These are phyloP conservation scores for Juglanconis oblonga DNA, from an alignment of 2,329 filamentous ascomycete species.

Conservation along the genomic window DNA sequence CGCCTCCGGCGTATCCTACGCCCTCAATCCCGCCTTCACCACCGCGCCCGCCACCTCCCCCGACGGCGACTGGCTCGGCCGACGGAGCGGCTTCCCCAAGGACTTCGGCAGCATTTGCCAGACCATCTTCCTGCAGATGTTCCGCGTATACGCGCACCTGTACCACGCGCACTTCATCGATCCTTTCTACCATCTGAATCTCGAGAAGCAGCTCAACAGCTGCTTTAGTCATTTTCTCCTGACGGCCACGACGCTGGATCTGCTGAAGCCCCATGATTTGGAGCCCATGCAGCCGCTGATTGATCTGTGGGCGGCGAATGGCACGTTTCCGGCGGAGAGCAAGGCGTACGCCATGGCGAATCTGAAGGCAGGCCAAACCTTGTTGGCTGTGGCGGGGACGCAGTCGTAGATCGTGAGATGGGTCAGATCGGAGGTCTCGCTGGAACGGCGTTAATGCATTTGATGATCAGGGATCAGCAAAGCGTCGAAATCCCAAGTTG, in stretches of 20 bases:
- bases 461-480: too few relatives aligned
- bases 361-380: conserved; percentile 41
- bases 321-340: conserved; percentile 66
- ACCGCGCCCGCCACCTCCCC: conserved; percentile 38
- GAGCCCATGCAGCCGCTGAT: conserved; percentile 82
- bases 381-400: conserved; percentile 29
- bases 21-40: conserved; percentile 47
- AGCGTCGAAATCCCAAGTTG: too few relatives aligned
- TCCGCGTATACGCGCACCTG: conserved; percentile 84
- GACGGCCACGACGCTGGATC: conserved; percentile 63
- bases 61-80: conserved; percentile 68
- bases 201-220: conserved; percentile 67
- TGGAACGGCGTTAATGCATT: too few relatives aligned
- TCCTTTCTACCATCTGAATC: conserved; percentile 68
- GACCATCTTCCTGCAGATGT: conserved; percentile 83
- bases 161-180: conserved; percentile 82
- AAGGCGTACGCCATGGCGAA: conserved; percentile 52
- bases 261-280: conserved; percentile 73
- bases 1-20: conserved; percentile 54
- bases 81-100: conserved; percentile 75
- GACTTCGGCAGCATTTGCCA: conserved; percentile 77
- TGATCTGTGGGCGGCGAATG: conserved; percentile 74
- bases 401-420: too few relatives aligned
- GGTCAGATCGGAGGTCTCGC: too few relatives aligned
- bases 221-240: conserved; percentile 71